Base-by-base conservation (phyloP, 2,329 filamentous ascomycete genomes). In the Epicoccum sorghinum region DNA sequence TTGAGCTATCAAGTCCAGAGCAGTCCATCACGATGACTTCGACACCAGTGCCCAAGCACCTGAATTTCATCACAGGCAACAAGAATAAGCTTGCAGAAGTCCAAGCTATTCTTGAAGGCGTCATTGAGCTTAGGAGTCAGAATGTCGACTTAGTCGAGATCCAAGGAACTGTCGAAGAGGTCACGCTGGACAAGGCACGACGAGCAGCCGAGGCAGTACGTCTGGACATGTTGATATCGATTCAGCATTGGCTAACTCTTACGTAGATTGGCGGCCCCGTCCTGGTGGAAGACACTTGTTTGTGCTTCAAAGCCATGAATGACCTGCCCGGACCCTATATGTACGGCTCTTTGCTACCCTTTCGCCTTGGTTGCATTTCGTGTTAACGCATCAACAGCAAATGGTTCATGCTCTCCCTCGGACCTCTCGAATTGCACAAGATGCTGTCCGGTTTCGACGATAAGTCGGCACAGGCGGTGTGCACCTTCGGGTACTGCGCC, bases 11-110 rank as follows among this genome's bases (percentile, higher is more conserved):
- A 4, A 22, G 18, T 40, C 38, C 39, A 53, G 32, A 35, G 8
- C 35, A 18, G 29, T 35, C 29, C 3, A 32, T n/a, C 36, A 47
- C 50, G 7, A 64, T 63, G 61, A 39, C 62, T 3, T 58, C 59
- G 22, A 55, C 61, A 4, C 47, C 64, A 24, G 54, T 64, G 9
- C 74, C 78, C 38, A 79, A 80, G 62, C 77, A 81, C 59, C 79
- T 99, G 62, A 93, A 96, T 77, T 99, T 99, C 80, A 96, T 99
- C 72, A 98, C 93, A 2, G 90, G 93, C 76, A 99, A 99, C 78
- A 86, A 88, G 70, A 96, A 96, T 80, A 99, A 99, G 80, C 83
- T 99, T 51, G 80, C 83, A 52, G 95, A 99, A 79, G 92, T 96
- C 62, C 87, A 90, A 75, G 88, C 89, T 14, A 97, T 99, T 65